phyloP scores from a whole-genome alignment of 345 rosid genomes.

The Syzygium oleosum region DNA sequence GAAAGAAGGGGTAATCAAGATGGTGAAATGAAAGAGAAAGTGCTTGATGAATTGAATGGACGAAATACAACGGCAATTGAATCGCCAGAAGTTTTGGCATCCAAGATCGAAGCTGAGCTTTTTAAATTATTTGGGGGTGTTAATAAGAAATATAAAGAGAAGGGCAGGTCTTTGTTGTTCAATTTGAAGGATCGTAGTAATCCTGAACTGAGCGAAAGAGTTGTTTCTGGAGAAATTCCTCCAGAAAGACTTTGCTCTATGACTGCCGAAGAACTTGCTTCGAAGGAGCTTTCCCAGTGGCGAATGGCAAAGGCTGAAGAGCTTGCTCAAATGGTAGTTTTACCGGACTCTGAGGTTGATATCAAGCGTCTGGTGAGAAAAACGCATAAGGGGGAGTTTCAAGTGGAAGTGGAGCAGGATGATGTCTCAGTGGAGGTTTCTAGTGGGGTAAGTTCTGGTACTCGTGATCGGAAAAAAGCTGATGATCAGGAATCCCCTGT shows the following conservation, averaged over 20 bases:
- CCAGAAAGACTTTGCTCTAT: conserved; percentile 71
- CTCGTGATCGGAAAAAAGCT: conserved; percentile 15
- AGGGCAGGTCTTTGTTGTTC: conserved; percentile 80
- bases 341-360: conserved; percentile 70
- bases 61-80: conserved; percentile 7
- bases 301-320: conserved; percentile 92
- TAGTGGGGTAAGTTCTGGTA: conserved; percentile 29
- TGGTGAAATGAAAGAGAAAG: conserved; percentile 7
- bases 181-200: conserved; percentile 85
- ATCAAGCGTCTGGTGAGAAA: conserved; percentile 73
- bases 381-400: conserved; percentile 95
- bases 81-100: conserved; percentile 51
- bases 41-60: conserved; percentile 3
- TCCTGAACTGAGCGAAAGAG: conserved; percentile 80
- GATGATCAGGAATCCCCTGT: conserved; percentile 13
- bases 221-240: conserved; percentile 58
- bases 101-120: conserved; percentile 63
- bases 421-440: conserved; percentile 62
- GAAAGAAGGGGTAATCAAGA: conserved; percentile 21
- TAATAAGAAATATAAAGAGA: conserved; percentile 92
- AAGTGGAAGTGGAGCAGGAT: conserved; percentile 63
- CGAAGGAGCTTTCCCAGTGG: conserved; percentile 92
- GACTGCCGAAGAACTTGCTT: conserved; percentile 95
- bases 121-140: conserved; percentile 85
- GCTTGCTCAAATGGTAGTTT: conserved; percentile 88